Conservation (phyloP, 169 alveolate species). For the Plasmodium falciparum region DNA sequence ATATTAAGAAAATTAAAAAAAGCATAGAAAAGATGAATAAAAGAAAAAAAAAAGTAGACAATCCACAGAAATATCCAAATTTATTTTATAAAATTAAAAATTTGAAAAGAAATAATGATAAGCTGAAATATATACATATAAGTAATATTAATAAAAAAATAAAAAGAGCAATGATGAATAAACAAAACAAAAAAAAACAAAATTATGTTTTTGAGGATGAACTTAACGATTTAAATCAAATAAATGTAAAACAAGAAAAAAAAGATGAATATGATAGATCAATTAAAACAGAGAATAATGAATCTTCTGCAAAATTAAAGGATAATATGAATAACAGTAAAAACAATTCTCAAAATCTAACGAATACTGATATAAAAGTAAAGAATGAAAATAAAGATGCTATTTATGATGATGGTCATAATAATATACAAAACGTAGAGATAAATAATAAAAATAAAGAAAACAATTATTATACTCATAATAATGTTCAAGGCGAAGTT, state of each 20-base stretch:
- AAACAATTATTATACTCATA: neutral
- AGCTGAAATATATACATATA: slow-evolving; percentile 36
- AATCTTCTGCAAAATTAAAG: neutral
- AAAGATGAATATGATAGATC: neutral
- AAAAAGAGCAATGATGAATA: slow-evolving; percentile 12
- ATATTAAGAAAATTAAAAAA: slow-evolving; percentile 21
- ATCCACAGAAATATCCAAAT: slow-evolving; percentile 11
- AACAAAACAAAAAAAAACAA: slow-evolving; percentile 17
- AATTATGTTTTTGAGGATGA: slow-evolving; percentile 15
- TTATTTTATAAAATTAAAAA: slow-evolving; percentile 56
- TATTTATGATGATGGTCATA: neutral
- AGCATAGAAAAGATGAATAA: slow-evolving; percentile 18
- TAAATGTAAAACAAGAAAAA: neutral
- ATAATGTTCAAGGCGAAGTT: neutral
- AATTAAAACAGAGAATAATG: neutral
- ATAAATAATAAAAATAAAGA: neutral
- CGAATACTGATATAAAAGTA: neutral
- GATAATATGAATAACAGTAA: neutral
- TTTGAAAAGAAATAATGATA: slow-evolving; percentile 23
- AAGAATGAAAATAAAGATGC: slow-evolving; percentile 14
- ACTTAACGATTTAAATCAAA: neutral
- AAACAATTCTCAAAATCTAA: neutral
- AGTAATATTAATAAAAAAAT: slow-evolving; percentile 29
- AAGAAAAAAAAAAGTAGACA: slow-evolving; percentile 23
- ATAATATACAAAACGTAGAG: slow-evolving; percentile 4